Base-by-base conservation (phyloP, 1,284 basidiomycete species). In the Ceratorhiza oryzae-sativae region DNA sequence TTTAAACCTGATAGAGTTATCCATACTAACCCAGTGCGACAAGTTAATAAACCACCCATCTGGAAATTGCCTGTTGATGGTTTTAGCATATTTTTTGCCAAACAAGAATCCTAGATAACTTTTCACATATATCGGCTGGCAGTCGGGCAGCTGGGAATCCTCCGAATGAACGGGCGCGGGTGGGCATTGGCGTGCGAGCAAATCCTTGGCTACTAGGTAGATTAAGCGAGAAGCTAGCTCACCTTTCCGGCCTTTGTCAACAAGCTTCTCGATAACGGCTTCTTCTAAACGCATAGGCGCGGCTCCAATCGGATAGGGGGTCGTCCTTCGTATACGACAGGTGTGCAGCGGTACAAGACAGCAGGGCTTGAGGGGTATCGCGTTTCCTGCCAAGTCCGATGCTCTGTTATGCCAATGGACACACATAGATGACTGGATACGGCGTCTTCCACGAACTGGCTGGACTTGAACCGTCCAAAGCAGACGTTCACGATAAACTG, bases 31-130 rank as follows among this genome's bases (percentile, higher is more conserved):
- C 61, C 61, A 63, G 30, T 63, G 61, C 2, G 61, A 63, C 8
- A 63, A 63, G n/a, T 63, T 51, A 32, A 63, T 25, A 18, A 36
- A 25, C 61, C 61, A 63, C 4, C 46, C 61, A 9, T 51, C 36
- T 13, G 13, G 36, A 6, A 13, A 13, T 39, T 39, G 10, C 27
- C 49, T 51, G 1, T 39, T 0, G 9, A 30, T 13, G 32, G 5
- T 20, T 20, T 18, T 20, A 3, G 23, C 18, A 18, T 9, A 3
- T 2, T 13, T 23, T 20, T 51, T 1, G 20, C 46, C 61, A 36
- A 63, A 63, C 20, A 63, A 5, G 39, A 49, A 32, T 8, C 20
- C 13, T 3, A 63, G 30, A n/a, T 63, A 63, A 9, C n/a, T 9
- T n/a, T 15, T 18, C 1, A 63, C 61, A 3, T 45, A 13, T 13